Evolutionary conservation across 2,329 filamentous ascomycete genomes (phyloP).

Genomic region (Ophiognomonia clavigignenti-juglandacearum): DNA sequence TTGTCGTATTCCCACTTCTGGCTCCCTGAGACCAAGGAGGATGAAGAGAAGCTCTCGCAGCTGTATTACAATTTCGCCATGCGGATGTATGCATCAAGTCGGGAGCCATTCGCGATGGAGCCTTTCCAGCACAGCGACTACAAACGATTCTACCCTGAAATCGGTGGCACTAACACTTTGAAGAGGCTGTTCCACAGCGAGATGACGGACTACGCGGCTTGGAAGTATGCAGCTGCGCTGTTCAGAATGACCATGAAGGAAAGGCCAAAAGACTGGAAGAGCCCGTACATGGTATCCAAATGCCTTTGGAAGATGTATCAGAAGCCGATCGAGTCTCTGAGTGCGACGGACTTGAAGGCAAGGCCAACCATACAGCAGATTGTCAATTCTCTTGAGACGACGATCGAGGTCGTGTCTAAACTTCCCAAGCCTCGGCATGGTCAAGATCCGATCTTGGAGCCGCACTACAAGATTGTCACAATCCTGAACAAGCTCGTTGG

Average conservation of each 20-base stretch:
- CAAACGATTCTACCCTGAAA: constrained; percentile 52
- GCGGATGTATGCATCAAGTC: constrained; percentile 57
- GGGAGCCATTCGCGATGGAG: constrained; percentile 60
- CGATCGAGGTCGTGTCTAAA: constrained; percentile 44
- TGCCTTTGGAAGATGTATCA: constrained; percentile 62
- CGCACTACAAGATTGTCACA: constrained; percentile 86
- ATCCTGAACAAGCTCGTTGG: constrained; percentile 76
- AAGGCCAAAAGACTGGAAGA: constrained; percentile 54
- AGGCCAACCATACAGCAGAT: constrained; percentile 37
- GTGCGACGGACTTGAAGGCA: constrained; percentile 34
- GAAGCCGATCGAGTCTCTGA: constrained; percentile 38
- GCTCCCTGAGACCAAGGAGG: constrained; percentile 38
- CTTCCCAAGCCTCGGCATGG: constrained; percentile 53
- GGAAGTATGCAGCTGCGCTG: constrained; percentile 54
- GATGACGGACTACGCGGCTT: constrained; percentile 56
- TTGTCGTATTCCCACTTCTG: constrained; percentile 53
- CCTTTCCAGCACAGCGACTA: constrained; percentile 53
- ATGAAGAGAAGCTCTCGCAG: constrained; percentile 51
- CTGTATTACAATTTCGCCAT: constrained; percentile 57
- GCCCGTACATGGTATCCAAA: constrained; percentile 56
- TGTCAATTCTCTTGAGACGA: constrained; percentile 44
- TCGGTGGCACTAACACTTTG: constrained; percentile 44
- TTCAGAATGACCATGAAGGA: constrained; percentile 52
- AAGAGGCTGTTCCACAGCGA: constrained; percentile 48
- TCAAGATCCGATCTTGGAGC: constrained; percentile 76